A percentile compares a stretch with the other conserved stretches of the same genome.
These are phyloP conservation scores for Crithidia sp. DNA, from an alignment of 208 protist genomes.

Conservation along the genomic window DNA sequence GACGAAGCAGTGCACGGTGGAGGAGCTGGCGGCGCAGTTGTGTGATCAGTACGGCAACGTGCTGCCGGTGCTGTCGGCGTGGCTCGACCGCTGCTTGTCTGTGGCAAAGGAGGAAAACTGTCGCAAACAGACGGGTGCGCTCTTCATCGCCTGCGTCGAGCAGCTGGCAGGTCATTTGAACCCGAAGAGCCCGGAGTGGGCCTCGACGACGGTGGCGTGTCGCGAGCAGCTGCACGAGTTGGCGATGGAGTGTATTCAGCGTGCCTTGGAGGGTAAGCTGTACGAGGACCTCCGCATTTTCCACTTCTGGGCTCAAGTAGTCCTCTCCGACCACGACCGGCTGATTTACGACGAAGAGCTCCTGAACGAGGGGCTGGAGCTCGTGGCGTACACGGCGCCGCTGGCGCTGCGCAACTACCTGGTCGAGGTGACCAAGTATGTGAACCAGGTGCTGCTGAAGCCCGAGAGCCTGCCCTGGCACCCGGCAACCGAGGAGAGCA, in stretches of 20 bases:
- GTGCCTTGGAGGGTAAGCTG: slow-evolving; percentile 56
- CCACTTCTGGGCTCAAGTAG: slow-evolving; percentile 71
- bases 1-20: slow-evolving; percentile 21
- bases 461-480: slow-evolving; percentile 22
- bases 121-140: slow-evolving; percentile 50
- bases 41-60: slow-evolving; percentile 51
- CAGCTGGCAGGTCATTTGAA: slow-evolving; percentile 23
- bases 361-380: slow-evolving; percentile 68
- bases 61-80: slow-evolving; percentile 46
- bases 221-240: slow-evolving; percentile 51
- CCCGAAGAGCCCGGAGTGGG: slow-evolving; percentile 12
- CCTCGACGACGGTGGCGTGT: slow-evolving; percentile 21
- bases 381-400: slow-evolving; percentile 30
- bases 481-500: slow-evolving; percentile 18
- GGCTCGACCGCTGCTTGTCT: slow-evolving; percentile 71
- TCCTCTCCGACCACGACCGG: slow-evolving; percentile 62
- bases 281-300: slow-evolving; percentile 80
- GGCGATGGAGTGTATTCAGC: slow-evolving; percentile 43
- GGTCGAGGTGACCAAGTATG: slow-evolving; percentile 53
- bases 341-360: slow-evolving; percentile 70
- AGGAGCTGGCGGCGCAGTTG: slow-evolving; percentile 43
- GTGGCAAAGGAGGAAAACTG: slow-evolving; percentile 73
- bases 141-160: slow-evolving; percentile 45
- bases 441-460: slow-evolving; percentile 23
- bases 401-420: slow-evolving; percentile 56